These are phyloP conservation scores for Agaricus subrufescens DNA, from an alignment of 768 basidiomycete genomes.

Conservation along the genomic window DNA sequence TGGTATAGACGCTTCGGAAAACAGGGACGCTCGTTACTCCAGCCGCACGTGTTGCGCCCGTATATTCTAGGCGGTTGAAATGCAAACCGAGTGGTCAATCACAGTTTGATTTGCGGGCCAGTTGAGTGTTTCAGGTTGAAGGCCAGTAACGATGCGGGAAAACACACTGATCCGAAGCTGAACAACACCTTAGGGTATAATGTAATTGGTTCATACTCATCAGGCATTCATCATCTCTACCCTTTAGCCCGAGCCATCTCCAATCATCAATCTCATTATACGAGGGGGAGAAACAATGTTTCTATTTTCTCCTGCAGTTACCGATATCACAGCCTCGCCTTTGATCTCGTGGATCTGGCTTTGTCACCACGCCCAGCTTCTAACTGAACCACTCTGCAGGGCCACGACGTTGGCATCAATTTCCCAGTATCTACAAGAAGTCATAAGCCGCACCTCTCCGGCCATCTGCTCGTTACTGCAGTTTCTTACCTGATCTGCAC, in stretches of 20 bases:
- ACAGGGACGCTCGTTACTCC: not conserved
- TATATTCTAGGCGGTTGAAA: not conserved
- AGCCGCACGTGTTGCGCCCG: not conserved
- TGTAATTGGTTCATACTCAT: not conserved
- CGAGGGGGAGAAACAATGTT: not conserved
- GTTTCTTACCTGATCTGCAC: conserved; percentile 39
- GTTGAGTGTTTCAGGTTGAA: conserved; percentile 5
- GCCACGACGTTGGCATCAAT: conserved; percentile 1
- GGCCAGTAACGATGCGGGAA: conserved; percentile 1
- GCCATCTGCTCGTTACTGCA: conserved; percentile 17
- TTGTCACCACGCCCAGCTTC: conserved; percentile 2
- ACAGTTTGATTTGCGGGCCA: not conserved
- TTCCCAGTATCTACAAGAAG: conserved; percentile 5
- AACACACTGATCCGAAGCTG: conserved; percentile 2
- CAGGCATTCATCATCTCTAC: not conserved
- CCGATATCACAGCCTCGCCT: conserved; percentile 8
- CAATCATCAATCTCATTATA: conserved; percentile 7
- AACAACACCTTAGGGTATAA: not conserved
- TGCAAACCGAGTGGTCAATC: not conserved
- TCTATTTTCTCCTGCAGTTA: conserved; percentile 4
- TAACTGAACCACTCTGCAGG: not conserved
- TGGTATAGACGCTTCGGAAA: not conserved
- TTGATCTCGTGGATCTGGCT: conserved; percentile 3
- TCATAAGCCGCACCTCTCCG: conserved; percentile 17
- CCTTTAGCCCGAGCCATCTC: conserved; percentile 2